Evolutionary conservation across 2,329 filamentous ascomycete genomes (phyloP), one percentile per base, ranked within the genome.

Genomic region (Colletotrichum costaricense): DNA sequence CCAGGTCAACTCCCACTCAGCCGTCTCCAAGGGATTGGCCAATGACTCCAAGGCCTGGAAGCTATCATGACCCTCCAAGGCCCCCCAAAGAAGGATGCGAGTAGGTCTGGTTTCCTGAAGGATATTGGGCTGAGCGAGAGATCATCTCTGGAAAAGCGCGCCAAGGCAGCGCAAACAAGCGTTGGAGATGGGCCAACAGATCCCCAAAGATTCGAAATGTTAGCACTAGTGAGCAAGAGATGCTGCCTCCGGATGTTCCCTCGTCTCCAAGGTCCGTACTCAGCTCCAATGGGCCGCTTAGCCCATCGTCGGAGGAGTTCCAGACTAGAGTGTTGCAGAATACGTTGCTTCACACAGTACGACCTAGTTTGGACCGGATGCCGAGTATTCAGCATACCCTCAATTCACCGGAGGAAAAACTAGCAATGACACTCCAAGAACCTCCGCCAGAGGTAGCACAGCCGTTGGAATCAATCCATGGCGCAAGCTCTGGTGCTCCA

Each of bases 101-200:
- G 81, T 91, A 88, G 89, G 89, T 91, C 28, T 91, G 89, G 89
- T 91, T 89, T 78, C 89, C 89, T 1, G 87, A 86, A 64, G 89
- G 89, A 6, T 91, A 90, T 78, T 91, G 89, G 89, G 89, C 89
- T n/a, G 89, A 91, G 79, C 84, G 89, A n/a, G 82, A 86, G 59
- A 69, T 77, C 30, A 67, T 72, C n/a, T 69, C 73, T 26, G 75
- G 78, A 64, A 60, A 73, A 4, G 77, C 79, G 1, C 77, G 78
- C 19, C 79, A 81, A 75, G 83, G 80, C 63, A 82, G 76, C 63
- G 78, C 80, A 28, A 79, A 78, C 30, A 80, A 78, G 24, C 80
- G 83, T 49, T 86, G 82, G 81, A 85, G 80, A 77, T 86, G 84
- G 84, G 78, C 81, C 42, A 80, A 81, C 8, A 81, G 81, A 8